These are phyloP conservation scores for Geranium incanum DNA, from an alignment of 441 rosid genomes.

Conservation along the genomic window DNA sequence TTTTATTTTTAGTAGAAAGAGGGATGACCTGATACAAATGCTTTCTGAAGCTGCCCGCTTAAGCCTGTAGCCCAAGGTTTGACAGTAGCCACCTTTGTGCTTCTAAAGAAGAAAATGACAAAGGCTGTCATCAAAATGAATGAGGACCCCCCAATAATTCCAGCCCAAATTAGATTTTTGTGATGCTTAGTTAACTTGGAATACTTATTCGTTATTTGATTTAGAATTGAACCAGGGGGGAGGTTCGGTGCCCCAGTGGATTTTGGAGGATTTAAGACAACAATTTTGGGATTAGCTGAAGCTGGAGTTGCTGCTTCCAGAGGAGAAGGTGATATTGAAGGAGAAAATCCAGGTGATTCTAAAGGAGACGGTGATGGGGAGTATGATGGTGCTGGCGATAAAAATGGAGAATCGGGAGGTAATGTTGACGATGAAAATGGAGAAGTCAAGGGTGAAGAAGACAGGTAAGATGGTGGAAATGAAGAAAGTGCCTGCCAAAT, in stretches of 20 bases:
- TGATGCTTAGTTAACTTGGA: slow-evolving; percentile 28
- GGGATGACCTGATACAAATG: slow-evolving; percentile 62
- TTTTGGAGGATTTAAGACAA: slow-evolving; percentile 24
- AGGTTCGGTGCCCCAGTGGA: slow-evolving; percentile 12
- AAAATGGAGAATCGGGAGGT: slow-evolving; percentile 22
- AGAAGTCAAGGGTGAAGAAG: slow-evolving; percentile 14
- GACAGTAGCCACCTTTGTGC: slow-evolving; percentile 59
- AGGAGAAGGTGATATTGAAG: slow-evolving; percentile 35
- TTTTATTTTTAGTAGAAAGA: slow-evolving; percentile 6
- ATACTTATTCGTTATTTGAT: slow-evolving; percentile 14
- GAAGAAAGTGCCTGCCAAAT: slow-evolving; percentile 1
- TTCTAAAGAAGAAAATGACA: slow-evolving; percentile 35
- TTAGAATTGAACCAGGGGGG: slow-evolving; percentile 32
- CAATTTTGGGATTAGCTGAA: slow-evolving; percentile 17
- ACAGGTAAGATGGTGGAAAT: slow-evolving; percentile 16
- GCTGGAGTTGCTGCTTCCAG: slow-evolving; percentile 21
- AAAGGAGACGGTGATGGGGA: slow-evolving; percentile 28
- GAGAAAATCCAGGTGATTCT: slow-evolving; percentile 28
- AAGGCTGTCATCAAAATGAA: slow-evolving; percentile 38
- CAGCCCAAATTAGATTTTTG: slow-evolving; percentile 27
- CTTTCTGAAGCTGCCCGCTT: slow-evolving; percentile 86
- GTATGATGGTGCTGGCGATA: slow-evolving; percentile 17
- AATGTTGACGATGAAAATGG: slow-evolving; percentile 22
- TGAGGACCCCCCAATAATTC: slow-evolving; percentile 38
- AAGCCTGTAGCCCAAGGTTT: slow-evolving; percentile 78